phyloP scores from a whole-genome alignment of 2,329 filamentous ascomycete genomes.

The Raffaelea deltoideospora region DNA sequence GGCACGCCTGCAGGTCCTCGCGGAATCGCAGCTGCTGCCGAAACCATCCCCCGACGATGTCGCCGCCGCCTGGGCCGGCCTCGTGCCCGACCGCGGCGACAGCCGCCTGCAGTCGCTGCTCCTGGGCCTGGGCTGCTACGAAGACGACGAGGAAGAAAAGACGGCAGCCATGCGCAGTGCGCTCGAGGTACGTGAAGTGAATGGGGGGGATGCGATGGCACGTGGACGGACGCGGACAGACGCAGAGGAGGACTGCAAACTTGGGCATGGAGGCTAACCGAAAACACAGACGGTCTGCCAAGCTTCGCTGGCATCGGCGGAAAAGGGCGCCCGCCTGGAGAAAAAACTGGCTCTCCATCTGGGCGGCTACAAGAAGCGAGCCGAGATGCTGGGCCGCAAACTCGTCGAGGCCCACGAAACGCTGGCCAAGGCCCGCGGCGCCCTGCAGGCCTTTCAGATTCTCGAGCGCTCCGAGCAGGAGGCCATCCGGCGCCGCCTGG shows the following conservation, averaged over 20 bases:
- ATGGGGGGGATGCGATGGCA: too few relatives aligned
- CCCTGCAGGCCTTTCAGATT: conserved; percentile 59
- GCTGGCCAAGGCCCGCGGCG: conserved; percentile 56
- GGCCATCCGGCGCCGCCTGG: conserved; percentile 56
- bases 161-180: too few relatives aligned
- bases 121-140: conserved; percentile 68
- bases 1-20: conserved; percentile 61
- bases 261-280: too few relatives aligned
- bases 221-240: too few relatives aligned
- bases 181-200: too few relatives aligned
- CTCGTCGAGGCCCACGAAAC: conserved; percentile 60
- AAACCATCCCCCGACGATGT: conserved; percentile 35
- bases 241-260: not conserved
- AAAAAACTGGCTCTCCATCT: conserved; percentile 83
- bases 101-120: conserved; percentile 32
- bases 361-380: conserved; percentile 79
- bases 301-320: conserved; percentile 56
- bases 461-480: conserved; percentile 68
- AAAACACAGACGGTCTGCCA: conserved; percentile 49
- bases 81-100: conserved; percentile 7
- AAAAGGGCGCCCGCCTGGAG: conserved; percentile 74
- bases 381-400: conserved; percentile 67
- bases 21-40: conserved; percentile 44
- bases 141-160: conserved; percentile 57
- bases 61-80: conserved; percentile 33